Percentiles rank a stretch among this genome's conserved stretches.
These are phyloP conservation scores for Cyclotella cryptica DNA, from an alignment of 108 stramenopile species.

Conservation along the genomic window DNA sequence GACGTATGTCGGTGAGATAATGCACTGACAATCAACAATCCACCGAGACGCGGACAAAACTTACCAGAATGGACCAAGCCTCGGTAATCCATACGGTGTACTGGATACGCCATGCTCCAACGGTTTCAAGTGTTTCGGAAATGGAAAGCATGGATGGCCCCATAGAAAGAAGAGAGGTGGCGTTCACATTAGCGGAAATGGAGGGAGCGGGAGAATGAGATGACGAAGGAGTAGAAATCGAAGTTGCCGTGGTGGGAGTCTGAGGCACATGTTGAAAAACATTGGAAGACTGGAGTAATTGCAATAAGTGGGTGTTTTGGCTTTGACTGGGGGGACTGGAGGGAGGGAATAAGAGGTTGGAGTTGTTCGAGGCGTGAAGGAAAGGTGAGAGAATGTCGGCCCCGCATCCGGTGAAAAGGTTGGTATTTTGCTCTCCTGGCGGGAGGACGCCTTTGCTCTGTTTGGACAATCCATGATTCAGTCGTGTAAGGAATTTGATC, in stretches of 20 bases:
- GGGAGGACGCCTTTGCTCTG: slow-evolving; percentile 24
- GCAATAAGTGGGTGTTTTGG: slow-evolving; percentile 3
- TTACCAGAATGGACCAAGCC: slow-evolving; percentile 83
- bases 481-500: neutral
- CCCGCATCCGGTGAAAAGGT: slow-evolving; percentile 17
- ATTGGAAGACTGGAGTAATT: slow-evolving; percentile 22
- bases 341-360: slow-evolving; percentile 12
- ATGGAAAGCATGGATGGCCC: slow-evolving; percentile 38
- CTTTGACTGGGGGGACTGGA: slow-evolving; percentile 9
- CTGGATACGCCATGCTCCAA: slow-evolving; percentile 56
- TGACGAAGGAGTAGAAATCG: slow-evolving; percentile 11
- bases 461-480: no score
- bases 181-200: neutral
- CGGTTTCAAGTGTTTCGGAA: slow-evolving; percentile 46
- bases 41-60: no score
- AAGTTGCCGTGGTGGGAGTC: neutral
- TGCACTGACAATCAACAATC: no score
- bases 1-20: no score
- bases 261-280: slow-evolving; percentile 11
- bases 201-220: neutral
- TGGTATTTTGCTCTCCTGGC: slow-evolving; percentile 24
- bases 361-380: slow-evolving; percentile 8
- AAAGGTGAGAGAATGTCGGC: slow-evolving; percentile 17
- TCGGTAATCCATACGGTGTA: slow-evolving; percentile 94
- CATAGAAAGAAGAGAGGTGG: neutral